Percentiles rank a stretch among this genome's conserved stretches.
These are phyloP conservation scores for Hordeum pubiflorum DNA, from an alignment of 202 grass and related monocot genomes.

Conservation along the genomic window DNA sequence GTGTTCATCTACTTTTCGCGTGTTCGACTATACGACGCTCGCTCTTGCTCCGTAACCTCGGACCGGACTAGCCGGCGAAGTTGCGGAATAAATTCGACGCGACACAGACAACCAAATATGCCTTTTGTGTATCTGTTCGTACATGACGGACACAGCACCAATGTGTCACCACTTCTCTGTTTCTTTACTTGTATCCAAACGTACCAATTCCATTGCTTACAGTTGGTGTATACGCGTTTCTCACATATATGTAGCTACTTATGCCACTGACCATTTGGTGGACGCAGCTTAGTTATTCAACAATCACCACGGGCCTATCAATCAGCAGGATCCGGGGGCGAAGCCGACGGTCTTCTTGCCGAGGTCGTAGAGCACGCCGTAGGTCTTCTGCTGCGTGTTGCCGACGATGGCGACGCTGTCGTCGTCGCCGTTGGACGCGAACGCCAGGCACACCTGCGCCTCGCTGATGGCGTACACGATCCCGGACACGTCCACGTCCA, in stretches of 20 bases:
- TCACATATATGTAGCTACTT: neutral
- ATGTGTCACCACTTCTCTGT: neutral
- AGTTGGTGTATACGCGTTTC: neutral
- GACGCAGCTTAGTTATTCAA: neutral
- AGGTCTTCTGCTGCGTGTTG: slow-evolving; percentile 75
- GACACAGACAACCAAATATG: too few species aligned
- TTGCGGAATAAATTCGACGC: too few species aligned
- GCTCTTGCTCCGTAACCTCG: too few species aligned
- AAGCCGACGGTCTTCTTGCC: slow-evolving; percentile 56
- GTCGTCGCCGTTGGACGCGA: slow-evolving; percentile 40
- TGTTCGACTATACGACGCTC: too few species aligned
- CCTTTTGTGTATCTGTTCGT: too few species aligned
- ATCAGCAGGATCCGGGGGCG: slow-evolving; percentile 45
- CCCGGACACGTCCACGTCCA: slow-evolving; percentile 45
- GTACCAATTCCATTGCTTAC: neutral
- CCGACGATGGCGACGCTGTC: slow-evolving; percentile 39
- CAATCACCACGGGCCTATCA: neutral
- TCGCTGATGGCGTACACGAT: slow-evolving; percentile 34
- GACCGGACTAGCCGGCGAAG: too few species aligned
- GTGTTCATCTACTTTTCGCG: too few species aligned
- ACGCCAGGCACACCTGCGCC: slow-evolving; percentile 68
- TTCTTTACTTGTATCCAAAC: neutral
- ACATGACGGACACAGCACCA: too few species aligned
- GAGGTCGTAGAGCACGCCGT: slow-evolving; percentile 55
- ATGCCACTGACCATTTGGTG: slow-evolving; percentile 1